Evolutionary conservation across 1,139 yeast genomes (phyloP).

Genomic region (Candida glucosophila): DNA sequence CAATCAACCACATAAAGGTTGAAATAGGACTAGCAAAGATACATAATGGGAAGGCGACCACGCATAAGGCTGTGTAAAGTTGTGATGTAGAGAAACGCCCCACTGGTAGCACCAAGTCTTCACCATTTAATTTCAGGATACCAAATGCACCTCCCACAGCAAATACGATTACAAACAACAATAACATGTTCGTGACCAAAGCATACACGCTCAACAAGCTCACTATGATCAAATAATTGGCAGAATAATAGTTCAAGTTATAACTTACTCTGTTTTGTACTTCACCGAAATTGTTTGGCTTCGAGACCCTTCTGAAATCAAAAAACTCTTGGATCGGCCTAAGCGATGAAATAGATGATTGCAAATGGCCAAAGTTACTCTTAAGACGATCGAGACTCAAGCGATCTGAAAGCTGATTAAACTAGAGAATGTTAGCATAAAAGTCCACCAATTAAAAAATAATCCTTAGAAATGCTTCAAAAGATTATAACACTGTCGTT

Average conservation of each 20-base stretch:
- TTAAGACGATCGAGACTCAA: conserved; percentile 45
- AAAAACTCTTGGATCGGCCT: conserved; percentile 91
- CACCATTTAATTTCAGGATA: conserved; percentile 71
- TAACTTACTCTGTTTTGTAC: conserved; percentile 80
- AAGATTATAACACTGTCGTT: too few species aligned
- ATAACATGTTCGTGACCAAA: conserved; percentile 72
- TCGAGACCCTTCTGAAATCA: conserved; percentile 80
- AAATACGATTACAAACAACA: conserved; percentile 71
- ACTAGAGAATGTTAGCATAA: conserved; percentile 16
- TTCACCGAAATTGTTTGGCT: conserved; percentile 85
- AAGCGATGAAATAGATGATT: conserved; percentile 59
- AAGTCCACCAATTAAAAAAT: not conserved
- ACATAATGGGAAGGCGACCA: conserved; percentile 79
- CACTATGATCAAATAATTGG: conserved; percentile 76
- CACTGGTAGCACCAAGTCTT: conserved; percentile 67
- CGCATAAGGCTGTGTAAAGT: conserved; percentile 77
- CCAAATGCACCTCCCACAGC: conserved; percentile 68
- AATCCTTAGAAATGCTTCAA: not conserved
- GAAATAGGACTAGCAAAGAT: conserved; percentile 90
- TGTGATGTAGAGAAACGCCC: conserved; percentile 70
- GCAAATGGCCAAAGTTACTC: conserved; percentile 34
- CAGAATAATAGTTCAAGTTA: conserved; percentile 79
- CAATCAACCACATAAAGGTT: conserved; percentile 93
- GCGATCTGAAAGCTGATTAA: conserved; percentile 39
- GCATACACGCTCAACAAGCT: conserved; percentile 50